These are phyloP conservation scores for Cladosporium halotolerans DNA, from an alignment of 2,329 filamentous ascomycete species.

Conservation along the genomic window DNA sequence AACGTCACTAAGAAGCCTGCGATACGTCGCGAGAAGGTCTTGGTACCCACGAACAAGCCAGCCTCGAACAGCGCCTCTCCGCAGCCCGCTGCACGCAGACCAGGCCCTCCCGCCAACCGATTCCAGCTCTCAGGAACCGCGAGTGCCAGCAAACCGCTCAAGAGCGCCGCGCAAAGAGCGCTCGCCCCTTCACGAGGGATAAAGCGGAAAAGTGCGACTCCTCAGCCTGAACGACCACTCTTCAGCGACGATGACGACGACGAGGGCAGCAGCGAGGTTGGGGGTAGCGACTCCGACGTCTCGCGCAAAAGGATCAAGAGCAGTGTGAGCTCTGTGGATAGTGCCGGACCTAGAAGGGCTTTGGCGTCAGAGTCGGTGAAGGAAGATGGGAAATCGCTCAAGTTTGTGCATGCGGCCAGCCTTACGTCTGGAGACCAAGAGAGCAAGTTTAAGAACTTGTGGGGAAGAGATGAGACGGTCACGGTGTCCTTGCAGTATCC, in stretches of 20 bases:
- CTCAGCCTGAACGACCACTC: conserved; percentile 21
- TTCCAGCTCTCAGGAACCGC: conserved; percentile 21
- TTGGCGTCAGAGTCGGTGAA: conserved; percentile 14
- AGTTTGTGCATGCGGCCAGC: conserved; percentile 37
- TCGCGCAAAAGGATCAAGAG: conserved; percentile 32
- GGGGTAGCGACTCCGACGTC: conserved; percentile 28
- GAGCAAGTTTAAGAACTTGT: conserved; percentile 45
- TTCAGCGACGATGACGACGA: conserved; percentile 29
- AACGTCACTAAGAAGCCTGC: conserved; percentile 18
- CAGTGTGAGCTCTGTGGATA: conserved; percentile 29
- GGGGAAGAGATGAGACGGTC: conserved; percentile 38
- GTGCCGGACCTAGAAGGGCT: conserved; percentile 18
- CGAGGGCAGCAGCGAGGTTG: conserved; percentile 25
- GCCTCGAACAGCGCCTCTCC: conserved; percentile 10
- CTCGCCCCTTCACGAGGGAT: conserved; percentile 21
- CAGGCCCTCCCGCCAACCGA: conserved; percentile 15
- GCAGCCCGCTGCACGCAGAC: conserved; percentile 6
- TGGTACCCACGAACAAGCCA: conserved; percentile 18
- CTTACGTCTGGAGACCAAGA: conserved; percentile 35
- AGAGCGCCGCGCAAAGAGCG: conserved; percentile 11
- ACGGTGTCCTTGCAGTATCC: conserved; percentile 71
- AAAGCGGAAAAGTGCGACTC: conserved; percentile 32
- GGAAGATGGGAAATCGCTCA: conserved; percentile 23
- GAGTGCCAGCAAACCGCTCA: conserved; percentile 4
- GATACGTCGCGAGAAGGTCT: conserved; percentile 22